phyloP scores from a whole-genome alignment of 2,329 filamentous ascomycete genomes.

The Aspergillus fijiensis region DNA sequence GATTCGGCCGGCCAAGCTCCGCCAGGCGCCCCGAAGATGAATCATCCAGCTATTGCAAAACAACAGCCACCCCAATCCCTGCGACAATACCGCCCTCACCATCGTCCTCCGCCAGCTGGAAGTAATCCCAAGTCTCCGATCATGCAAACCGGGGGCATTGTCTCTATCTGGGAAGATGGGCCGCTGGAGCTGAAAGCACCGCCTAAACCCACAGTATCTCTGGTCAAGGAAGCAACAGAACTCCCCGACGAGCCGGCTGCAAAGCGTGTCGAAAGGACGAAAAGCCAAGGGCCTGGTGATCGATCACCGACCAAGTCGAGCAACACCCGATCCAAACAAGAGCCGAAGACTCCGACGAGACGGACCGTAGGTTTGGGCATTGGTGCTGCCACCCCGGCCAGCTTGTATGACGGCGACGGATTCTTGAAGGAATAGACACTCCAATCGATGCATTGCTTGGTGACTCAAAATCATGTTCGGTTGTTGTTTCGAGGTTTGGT shows the following conservation, averaged over 20 bases:
- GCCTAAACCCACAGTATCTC: constrained; percentile 17
- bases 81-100: background rate
- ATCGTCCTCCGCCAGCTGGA: constrained; percentile 12
- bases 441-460: background rate
- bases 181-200: constrained; percentile 18
- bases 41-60: background rate
- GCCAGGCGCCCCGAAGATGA: no score
- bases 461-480: background rate
- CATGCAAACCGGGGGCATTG: constrained; percentile 24
- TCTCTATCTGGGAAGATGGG: constrained; percentile 44
- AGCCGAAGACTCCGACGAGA: constrained; percentile 28
- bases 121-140: constrained; percentile 13
- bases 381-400: constrained; percentile 42
- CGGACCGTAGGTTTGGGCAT: constrained; percentile 31
- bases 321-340: constrained; percentile 18
- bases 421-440: constrained; percentile 36
- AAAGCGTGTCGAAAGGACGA: background rate
- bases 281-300: constrained; percentile 7
- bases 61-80: background rate
- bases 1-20: background rate
- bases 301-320: constrained; percentile 19
- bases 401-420: constrained; percentile 47
- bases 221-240: constrained; percentile 15
- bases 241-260: constrained; percentile 12
- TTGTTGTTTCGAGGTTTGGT: background rate